Base-by-base conservation (phyloP, 805 yeast species). In the Yamadazyma sp. region DNA sequence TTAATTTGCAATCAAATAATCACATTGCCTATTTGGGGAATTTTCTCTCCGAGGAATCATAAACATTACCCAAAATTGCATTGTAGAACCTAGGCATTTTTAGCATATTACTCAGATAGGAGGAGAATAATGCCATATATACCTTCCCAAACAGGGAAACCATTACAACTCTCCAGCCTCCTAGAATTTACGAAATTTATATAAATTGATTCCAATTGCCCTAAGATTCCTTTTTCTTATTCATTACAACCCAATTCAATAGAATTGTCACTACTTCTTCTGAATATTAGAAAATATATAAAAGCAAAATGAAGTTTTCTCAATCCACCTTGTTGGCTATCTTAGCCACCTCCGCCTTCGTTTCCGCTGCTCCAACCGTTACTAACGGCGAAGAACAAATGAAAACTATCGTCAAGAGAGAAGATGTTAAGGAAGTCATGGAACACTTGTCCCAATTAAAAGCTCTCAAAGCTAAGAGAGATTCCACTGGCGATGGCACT, bases 291-390 rank as follows among this genome's bases (percentile, higher is more conserved):
- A 13, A 11, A 4, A 6, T 22, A 16, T 17, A 9, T 7, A 30
- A 30, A 9, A 25, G 6, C 13, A 23, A 16, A 49, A 68, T 68
- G 74, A 68, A 66, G 58, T 60, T 67, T 28, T 52, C 72, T 25
- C 54, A 64, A 30, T 50, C 72, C 32, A 57, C 73, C 32, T 53
- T 60, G 36, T 50, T 65, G 44, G 70, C 72, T 39, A 50, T 67
- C 44, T 58, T 65, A 49, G 70, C 68, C 38, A 31, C 72, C 23
- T 42, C 64, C 25, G 54, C 69, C 20, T 46, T 60, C 32, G 71
- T 61, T 22, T 46, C 52, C 33, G 67, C 72, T 38, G 67, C 70
- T 20, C 64, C 62, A 47, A 35, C 53, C 35, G 41, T 51, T 33
- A 40, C 47, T 12, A 16, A 32, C 14, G 29, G 22, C 14, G 29